Conservation (phyloP, 495 filamentous ascomycete species). For the Lophiotrema nucula region DNA sequence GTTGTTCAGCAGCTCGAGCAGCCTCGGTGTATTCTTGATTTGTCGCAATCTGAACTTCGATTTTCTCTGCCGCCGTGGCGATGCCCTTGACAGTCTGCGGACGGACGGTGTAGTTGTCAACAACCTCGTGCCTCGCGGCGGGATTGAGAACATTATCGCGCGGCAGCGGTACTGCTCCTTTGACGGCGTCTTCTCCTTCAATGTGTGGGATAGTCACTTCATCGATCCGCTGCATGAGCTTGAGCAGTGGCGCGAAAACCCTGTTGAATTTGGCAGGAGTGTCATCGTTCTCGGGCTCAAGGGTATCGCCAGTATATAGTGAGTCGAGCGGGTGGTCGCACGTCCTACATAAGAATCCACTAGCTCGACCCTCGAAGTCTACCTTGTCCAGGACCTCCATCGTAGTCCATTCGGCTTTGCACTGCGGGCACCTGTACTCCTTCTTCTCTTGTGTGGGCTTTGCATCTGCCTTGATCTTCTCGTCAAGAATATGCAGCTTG, state of each 20-base stretch:
- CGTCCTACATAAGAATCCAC: slow-evolving; percentile 80
- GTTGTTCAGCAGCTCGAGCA: slow-evolving; percentile 69
- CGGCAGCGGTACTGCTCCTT: slow-evolving; percentile 57
- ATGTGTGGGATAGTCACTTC: slow-evolving; percentile 77
- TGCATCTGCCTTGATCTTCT: slow-evolving; percentile 76
- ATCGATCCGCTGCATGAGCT: slow-evolving; percentile 84
- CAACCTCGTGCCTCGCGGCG: slow-evolving; percentile 51
- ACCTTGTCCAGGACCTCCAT: slow-evolving; percentile 78
- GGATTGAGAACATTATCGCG: slow-evolving; percentile 62
- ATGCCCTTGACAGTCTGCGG: slow-evolving; percentile 72
- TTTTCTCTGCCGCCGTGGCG: slow-evolving; percentile 65
- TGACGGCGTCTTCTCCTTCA: slow-evolving; percentile 76
- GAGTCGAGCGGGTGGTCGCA: slow-evolving; percentile 67
- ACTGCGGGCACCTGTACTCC: slow-evolving; percentile 82
- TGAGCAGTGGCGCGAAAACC: slow-evolving; percentile 80
- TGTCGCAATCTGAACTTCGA: slow-evolving; percentile 76
- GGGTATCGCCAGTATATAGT: slow-evolving; percentile 56
- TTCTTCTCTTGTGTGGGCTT: slow-evolving; percentile 79
- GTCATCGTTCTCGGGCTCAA: slow-evolving; percentile 62
- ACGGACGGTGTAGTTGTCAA: slow-evolving; percentile 45
- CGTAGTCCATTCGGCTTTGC: slow-evolving; percentile 75
- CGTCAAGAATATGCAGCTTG: slow-evolving; percentile 78
- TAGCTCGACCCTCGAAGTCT: slow-evolving; percentile 45
- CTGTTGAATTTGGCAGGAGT: slow-evolving; percentile 82
- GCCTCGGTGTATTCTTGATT: slow-evolving; percentile 70